Base-by-base conservation (phyloP, 2,329 filamentous ascomycete genomes). In the Aureobasidium musti region DNA sequence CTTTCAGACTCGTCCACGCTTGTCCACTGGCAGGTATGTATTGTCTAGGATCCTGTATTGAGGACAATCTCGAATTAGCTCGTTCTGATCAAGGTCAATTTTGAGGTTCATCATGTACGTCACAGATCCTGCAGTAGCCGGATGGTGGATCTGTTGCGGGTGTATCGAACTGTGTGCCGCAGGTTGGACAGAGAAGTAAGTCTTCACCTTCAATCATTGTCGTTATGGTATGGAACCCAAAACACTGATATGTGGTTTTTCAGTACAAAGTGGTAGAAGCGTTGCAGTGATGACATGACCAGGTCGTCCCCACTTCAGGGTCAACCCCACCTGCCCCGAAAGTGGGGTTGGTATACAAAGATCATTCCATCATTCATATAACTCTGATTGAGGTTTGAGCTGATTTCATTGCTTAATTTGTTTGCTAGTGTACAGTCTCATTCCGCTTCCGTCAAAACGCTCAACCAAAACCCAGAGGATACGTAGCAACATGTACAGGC, bases 61-160 rank as follows among this genome's bases (percentile, higher is more conserved):
- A 30, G 23, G 13, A 26, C 3, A n/a, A 28, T 11, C 1, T 19
- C 14, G 6, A n/a, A 26, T 33, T n/a, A 33, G 49, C 49, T 33
- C 10, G 13, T 39, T 39, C 5, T 30, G 2, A 4, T 39, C 35
- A 14, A 39, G 13, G 17, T 39, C 14, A 17, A 17, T 17, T 39
- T 39, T 5, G 35, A 39, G 13, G 14, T 39, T 17, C 3, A 13
- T 64, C 50, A 70, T 77, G 82, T 74, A 91, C 89, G 75, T 91
- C 89, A 77, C 90, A 92, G 69, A 92, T 90, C 67, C 84, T 83
- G 77, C 89, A 92, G 77, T 89, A 92, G 5, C 80, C 83, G 64
- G 78, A 81, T 50, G 87, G 78, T 33, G 80, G 72, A 14, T 76
- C 69, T 47, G 78, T 78, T 68, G 86, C 81, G 0, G 82, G 74